Conservation (phyloP, 163 green algal genomes). For the Scenedesmus sp. region DNA sequence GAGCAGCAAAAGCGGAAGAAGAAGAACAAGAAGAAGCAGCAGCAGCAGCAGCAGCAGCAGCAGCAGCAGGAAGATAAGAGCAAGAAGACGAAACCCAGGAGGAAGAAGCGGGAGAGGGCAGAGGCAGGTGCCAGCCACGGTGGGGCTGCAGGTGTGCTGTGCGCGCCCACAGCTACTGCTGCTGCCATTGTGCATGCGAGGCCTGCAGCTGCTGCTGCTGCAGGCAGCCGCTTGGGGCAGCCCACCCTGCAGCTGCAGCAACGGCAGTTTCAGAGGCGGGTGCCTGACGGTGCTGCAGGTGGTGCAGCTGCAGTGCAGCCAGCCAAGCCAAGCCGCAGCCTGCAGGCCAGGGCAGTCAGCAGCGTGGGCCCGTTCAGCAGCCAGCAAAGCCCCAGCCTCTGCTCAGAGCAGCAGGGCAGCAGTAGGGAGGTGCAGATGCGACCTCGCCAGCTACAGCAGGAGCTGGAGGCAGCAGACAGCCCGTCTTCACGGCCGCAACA, state of each 20-base stretch:
- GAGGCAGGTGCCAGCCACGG: neutral
- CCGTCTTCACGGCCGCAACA: neutral
- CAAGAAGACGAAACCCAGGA: too few species aligned
- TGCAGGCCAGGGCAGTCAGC: slow-evolving; percentile 9
- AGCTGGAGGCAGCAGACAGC: neutral
- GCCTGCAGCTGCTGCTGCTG: slow-evolving; percentile 3
- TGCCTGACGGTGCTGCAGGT: neutral
- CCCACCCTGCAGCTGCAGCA: neutral
- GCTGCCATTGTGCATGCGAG: neutral
- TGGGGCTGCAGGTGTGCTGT: neutral
- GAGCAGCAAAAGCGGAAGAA: neutral
- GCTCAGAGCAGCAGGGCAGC: neutral
- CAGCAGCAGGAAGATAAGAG: too few species aligned
- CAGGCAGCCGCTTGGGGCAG: neutral
- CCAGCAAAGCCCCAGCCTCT: neutral
- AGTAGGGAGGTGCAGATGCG: neutral
- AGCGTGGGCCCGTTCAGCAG: neutral
- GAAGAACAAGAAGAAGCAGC: too few species aligned
- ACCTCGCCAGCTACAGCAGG: neutral
- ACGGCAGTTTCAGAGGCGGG: neutral
- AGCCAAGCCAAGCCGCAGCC: neutral
- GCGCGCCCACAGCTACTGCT: neutral
- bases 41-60: too few species aligned
- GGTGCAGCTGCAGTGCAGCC: neutral
- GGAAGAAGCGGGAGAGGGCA: neutral